Evolutionary conservation across 768 basidiomycete genomes (phyloP), one percentile per base, ranked within the genome.

Genomic region (Leucosporidium yakuticum): DNA sequence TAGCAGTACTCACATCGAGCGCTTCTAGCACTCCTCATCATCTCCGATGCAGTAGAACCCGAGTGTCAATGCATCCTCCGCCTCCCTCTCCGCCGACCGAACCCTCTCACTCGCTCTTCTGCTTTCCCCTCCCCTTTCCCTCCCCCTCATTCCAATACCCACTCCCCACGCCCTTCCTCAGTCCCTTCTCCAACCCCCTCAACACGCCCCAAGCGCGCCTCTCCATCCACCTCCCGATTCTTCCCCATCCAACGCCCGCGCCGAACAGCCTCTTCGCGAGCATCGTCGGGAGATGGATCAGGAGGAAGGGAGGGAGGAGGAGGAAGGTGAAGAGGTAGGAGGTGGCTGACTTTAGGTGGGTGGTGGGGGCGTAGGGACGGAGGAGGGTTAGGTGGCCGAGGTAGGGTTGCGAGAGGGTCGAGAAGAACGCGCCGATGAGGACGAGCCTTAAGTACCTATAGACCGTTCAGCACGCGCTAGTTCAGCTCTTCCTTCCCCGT

Each of bases 201-300:
- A 55, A 20, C 27, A 23, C 2, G 1, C 25, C 23, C 39, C 54
- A 29, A 25, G 5, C 12, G 23, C 54, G 15, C 19, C 8, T 53
- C 53, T n/a, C 19, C 15, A 29, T 55, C 47, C 21, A 23, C 27
- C n/a, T 25, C 0, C 62, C 62, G 4, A 63, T 4, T 14, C 23
- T 29, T 0, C 31, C 53, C 62, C 62, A 63, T 19, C 53, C 17
- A 25, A 44, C 39, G 2, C 39, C 14, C 39, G 11, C 14, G 14
- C 39, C 39, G 39, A 29, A 14, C 8, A 39, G 50, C 5, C 5
- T 19, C 6, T 36, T 39, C 25, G 44, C 39, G 0, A 47, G 79
- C 21, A 81, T 80, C 2, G 76, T 69, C 20, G 79, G 80, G 50
- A 81, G 78, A 54, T 77, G 74, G 57, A 78, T 75, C 60, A 80